These are phyloP conservation scores for Kwoniella shivajii DNA, from an alignment of 1,284 basidiomycete genomes.

Conservation along the genomic window DNA sequence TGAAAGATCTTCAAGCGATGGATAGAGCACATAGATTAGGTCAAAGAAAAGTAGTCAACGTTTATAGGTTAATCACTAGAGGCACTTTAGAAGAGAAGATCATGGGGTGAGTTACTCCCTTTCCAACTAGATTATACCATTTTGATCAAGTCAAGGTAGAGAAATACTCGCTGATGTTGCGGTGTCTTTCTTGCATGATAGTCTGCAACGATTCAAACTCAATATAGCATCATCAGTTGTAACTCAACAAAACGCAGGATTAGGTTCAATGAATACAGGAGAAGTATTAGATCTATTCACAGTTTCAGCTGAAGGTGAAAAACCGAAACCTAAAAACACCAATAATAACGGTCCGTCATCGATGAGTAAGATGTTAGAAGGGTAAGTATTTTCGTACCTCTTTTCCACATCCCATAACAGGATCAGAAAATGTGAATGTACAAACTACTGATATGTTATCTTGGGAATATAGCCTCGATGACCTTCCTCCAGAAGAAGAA, in stretches of 20 bases:
- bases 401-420: no score
- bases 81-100: conserved; percentile 99
- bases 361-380: conserved; percentile 79
- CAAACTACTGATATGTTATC: not conserved
- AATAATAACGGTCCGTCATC: conserved; percentile 61
- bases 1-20: conserved; percentile 99
- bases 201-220: conserved; percentile 96
- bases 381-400: conserved; percentile 32
- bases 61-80: conserved; percentile 95
- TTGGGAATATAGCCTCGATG: conserved; percentile 61
- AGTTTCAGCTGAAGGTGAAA: conserved; percentile 70
- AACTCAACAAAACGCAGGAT: conserved; percentile 92
- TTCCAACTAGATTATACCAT: no score
- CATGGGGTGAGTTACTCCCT: conserved; percentile 91
- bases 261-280: conserved; percentile 95
- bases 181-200: conserved; percentile 45
- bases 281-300: conserved; percentile 93
- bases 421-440: not conserved
- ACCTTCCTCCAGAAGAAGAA: conserved; percentile 84
- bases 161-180: conserved; percentile 8
- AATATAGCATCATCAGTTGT: conserved; percentile 97
- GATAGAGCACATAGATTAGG: conserved; percentile 97
- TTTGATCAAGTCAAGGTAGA: conserved; percentile 8
- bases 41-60: conserved; percentile 98
- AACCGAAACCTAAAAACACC: conserved; percentile 58